Percentiles rank a stretch among this genome's conserved stretches.
phyloP scores from a whole-genome alignment of 768 basidiomycete species.

The Phaeolepiota aurea region DNA sequence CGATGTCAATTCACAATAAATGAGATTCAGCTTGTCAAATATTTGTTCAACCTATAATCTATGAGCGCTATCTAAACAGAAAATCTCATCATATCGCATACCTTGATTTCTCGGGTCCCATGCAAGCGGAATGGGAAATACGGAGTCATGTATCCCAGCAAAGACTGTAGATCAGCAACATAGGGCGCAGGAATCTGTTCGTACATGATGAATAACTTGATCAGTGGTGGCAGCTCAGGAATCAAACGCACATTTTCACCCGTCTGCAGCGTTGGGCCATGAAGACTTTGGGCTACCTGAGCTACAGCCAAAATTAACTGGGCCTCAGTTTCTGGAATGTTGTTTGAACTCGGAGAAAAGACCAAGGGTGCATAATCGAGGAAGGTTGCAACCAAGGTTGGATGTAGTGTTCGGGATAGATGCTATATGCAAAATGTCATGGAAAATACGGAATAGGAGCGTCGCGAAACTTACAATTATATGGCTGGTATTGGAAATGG shows the following conservation, averaged over 20 bases:
- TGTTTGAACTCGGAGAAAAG: slow-evolving; percentile 56
- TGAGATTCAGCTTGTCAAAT: slow-evolving; percentile 65
- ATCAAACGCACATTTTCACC: slow-evolving; percentile 26
- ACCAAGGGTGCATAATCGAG: slow-evolving; percentile 81
- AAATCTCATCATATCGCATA: slow-evolving; percentile 8
- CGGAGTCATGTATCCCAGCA: slow-evolving; percentile 68
- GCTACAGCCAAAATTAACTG: slow-evolving; percentile 50
- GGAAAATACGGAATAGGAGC: neutral
- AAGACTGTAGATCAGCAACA: slow-evolving; percentile 39
- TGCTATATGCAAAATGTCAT: too few species aligned
- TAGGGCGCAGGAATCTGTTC: slow-evolving; percentile 14
- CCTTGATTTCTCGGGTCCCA: slow-evolving; percentile 52
- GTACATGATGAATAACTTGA: neutral
- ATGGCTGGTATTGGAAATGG: neutral
- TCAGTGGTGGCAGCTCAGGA: slow-evolving; percentile 15
- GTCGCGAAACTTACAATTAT: neutral
- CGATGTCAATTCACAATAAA: slow-evolving; percentile 72
- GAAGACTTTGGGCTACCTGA: slow-evolving; percentile 52
- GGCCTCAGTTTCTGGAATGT: slow-evolving; percentile 50
- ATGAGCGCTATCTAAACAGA: too few species aligned
- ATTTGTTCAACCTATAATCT: slow-evolving; percentile 50
- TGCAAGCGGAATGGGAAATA: slow-evolving; percentile 75
- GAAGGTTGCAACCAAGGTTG: slow-evolving; percentile 74
- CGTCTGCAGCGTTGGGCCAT: slow-evolving; percentile 44
- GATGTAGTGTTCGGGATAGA: slow-evolving; percentile 66